Evolutionary conservation across 257 asterid species (phyloP).

Genomic region (Striga asiatica): DNA sequence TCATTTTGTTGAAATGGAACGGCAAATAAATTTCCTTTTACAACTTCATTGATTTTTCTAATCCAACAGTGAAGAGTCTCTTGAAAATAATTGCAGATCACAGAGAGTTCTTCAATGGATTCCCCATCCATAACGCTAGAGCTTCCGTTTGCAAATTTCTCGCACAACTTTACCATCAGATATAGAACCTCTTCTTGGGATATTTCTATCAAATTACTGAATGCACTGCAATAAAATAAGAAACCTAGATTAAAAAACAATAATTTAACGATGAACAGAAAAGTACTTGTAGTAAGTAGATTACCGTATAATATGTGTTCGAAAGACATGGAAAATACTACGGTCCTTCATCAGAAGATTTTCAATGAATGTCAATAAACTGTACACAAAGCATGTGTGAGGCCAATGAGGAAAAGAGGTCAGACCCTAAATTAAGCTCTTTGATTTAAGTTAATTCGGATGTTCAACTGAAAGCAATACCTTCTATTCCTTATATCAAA

Average conservation of each 20-base stretch:
- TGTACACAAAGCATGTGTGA: slow-evolving; percentile 24
- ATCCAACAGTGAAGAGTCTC: slow-evolving; percentile 44
- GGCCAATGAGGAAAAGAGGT: slow-evolving; percentile 11
- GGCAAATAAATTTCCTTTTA: slow-evolving; percentile 21
- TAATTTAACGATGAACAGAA: too few species aligned
- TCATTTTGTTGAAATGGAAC: slow-evolving; percentile 30
- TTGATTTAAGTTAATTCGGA: slow-evolving; percentile 9
- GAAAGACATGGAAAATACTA: slow-evolving; percentile 33
- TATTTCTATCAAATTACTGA: slow-evolving; percentile 45
- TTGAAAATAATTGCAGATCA: slow-evolving; percentile 29
- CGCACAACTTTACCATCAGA: slow-evolving; percentile 49
- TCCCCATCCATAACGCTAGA: slow-evolving; percentile 32
- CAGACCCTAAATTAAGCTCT: background rate
- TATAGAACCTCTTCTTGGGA: slow-evolving; percentile 47
- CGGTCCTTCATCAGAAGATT: slow-evolving; percentile 51
- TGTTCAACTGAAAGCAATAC: slow-evolving; percentile 31
- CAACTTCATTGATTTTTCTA: slow-evolving; percentile 27
- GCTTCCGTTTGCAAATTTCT: slow-evolving; percentile 44
- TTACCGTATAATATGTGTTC: slow-evolving; percentile 54
- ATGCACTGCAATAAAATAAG: slow-evolving; percentile 53
- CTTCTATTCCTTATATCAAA: slow-evolving; percentile 52
- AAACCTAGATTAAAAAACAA: slow-evolving; percentile 9
- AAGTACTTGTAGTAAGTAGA: too few species aligned
- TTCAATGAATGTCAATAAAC: slow-evolving; percentile 53
- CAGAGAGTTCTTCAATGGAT: slow-evolving; percentile 29